Conservation (phyloP, 2,329 filamentous ascomycete species). For the Sphaerulina vaccinii region DNA sequence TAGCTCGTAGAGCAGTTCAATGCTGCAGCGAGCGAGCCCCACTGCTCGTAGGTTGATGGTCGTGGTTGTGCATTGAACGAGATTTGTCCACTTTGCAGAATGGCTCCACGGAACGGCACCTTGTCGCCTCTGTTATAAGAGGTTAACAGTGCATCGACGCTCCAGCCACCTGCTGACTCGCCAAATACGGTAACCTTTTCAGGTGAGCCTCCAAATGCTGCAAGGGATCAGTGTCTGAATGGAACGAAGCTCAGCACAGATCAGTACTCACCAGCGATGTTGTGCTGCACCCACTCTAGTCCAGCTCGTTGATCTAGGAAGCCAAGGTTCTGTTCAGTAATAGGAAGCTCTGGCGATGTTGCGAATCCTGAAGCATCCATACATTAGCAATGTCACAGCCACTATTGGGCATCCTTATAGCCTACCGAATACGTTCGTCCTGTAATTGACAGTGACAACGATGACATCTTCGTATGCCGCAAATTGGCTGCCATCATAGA, state of each 20-base stretch:
- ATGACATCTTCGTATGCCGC: conserved; percentile 39
- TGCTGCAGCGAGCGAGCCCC: conserved; percentile 29
- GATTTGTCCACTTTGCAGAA: conserved; percentile 35
- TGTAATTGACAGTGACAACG: conserved; percentile 35
- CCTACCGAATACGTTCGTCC: conserved; percentile 31
- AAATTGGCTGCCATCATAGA: conserved; percentile 37
- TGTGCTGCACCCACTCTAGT: conserved; percentile 41
- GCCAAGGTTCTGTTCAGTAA: conserved; percentile 37
- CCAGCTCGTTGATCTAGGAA: conserved; percentile 40
- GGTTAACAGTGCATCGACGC: conserved; percentile 36
- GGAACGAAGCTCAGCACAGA: not conserved
- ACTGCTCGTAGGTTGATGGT: conserved; percentile 24
- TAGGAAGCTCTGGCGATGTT: conserved; percentile 38
- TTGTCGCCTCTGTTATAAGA: conserved; percentile 28
- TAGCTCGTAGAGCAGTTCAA: conserved; percentile 33
- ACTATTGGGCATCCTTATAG: not conserved
- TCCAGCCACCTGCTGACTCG: conserved; percentile 36
- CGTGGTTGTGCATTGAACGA: conserved; percentile 27
- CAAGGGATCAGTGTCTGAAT: not conserved
- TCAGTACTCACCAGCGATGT: conserved; percentile 28
- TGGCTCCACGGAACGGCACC: conserved; percentile 39
- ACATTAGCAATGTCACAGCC: not conserved
- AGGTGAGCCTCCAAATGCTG: conserved; percentile 39
- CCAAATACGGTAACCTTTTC: conserved; percentile 41
- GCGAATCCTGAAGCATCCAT: conserved; percentile 37